Base-by-base conservation (phyloP, 1,284 basidiomycete genomes). In the Irpex rosettiformis region DNA sequence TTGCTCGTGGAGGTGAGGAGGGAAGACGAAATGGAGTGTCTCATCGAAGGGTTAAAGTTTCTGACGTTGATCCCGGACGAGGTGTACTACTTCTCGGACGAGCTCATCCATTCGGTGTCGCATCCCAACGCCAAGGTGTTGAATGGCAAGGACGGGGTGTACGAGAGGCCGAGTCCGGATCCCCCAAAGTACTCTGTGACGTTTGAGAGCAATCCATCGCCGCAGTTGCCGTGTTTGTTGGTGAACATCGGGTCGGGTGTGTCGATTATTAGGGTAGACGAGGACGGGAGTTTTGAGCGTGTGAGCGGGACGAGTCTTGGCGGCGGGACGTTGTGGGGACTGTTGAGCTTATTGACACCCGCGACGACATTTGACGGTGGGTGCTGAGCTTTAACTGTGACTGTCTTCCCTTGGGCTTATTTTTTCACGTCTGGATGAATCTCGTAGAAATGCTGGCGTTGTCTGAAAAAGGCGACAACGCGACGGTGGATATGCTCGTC, bases 181-280 rank as follows among this genome's bases (percentile, higher is more conserved):
- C 94, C 97, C 24, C 97, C 97, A 0, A 82, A 87, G 66, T 99
- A 91, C 70, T 84, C 88, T 24, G 93, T 98, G 47, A 88, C 89
- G 27, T 99, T 98, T 70, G 93, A 89, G 67, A 63, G 78, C 60
- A 81, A 90, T 59, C 87, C 87, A 30, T 85, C 86, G 52, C 92
- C 96, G 1, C 94, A 98, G 69, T 83, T 99, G 61, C 97, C 97
- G 0, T 99, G 96, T 70, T 73, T 99, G 68, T 84, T 99, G 24
- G 97, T 99, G 66, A 99, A 99, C 74, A 99, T 99, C 62, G 96
- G 96, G 10, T 96, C 93, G 29, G 97, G 97, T 55, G 96, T 99
- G 40, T 96, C 94, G 37, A 93, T 99, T 67, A 95, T 99, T 79
- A 95, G 93, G 74, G 93, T 99, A 3, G 94, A 98, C 69, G 94